These are phyloP conservation scores for Lumnitzera littorea DNA, from an alignment of 345 rosid genomes.

Conservation along the genomic window DNA sequence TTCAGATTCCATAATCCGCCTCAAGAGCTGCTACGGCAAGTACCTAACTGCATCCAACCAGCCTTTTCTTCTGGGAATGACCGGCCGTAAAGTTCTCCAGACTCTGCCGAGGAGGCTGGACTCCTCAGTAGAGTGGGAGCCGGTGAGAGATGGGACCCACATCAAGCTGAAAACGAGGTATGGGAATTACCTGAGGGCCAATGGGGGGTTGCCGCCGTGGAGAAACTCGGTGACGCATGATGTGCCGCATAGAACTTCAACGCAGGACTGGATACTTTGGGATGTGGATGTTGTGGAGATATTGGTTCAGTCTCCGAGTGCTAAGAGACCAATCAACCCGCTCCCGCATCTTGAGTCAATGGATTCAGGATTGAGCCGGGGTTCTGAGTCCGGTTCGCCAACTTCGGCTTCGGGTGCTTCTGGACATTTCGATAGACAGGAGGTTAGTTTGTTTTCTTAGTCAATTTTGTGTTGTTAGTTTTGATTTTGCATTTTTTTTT, in stretches of 20 bases:
- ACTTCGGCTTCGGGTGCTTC: conserved; percentile 37
- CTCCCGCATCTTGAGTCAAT: conserved; percentile 14
- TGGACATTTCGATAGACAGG: conserved; percentile 48
- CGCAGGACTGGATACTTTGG: conserved; percentile 79
- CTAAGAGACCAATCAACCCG: conserved; percentile 12
- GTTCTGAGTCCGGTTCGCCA: conserved; percentile 28
- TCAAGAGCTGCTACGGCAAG: conserved; percentile 57
- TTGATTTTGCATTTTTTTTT: background rate
- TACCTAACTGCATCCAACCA: conserved; percentile 82
- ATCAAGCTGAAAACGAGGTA: conserved; percentile 51
- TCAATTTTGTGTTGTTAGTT: background rate
- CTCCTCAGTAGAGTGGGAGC: conserved; percentile 69
- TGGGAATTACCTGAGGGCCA: conserved; percentile 72
- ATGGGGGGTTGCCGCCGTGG: conserved; percentile 84
- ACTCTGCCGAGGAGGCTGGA: conserved; percentile 39
- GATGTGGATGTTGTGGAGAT: conserved; percentile 64
- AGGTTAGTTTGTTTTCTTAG: conserved; percentile 29
- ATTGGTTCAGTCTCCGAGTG: conserved; percentile 25
- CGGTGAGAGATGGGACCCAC: conserved; percentile 42
- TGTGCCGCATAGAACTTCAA: conserved; percentile 52
- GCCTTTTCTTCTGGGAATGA: conserved; percentile 68
- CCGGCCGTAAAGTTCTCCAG: conserved; percentile 72
- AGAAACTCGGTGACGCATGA: conserved; percentile 82
- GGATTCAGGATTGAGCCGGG: background rate
- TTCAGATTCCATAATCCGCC: conserved; percentile 41